Conservation (phyloP, 2,329 filamentous ascomycete genomes). For the Beauveria medogensis region DNA sequence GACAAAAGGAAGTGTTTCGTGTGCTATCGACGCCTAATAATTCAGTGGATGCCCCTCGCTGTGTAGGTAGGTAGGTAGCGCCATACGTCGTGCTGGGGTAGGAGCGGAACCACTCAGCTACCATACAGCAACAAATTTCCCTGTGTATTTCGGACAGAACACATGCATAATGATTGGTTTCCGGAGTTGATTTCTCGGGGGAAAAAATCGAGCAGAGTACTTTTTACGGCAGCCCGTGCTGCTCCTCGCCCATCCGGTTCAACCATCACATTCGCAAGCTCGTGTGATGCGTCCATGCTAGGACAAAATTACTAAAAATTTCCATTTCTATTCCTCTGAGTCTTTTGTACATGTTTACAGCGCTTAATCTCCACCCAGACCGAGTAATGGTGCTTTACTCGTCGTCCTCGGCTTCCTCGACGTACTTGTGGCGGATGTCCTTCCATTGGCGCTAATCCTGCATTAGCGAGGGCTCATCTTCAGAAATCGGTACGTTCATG, state of each 20-base stretch:
- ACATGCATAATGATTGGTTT: neutral
- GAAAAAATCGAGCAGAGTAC: neutral
- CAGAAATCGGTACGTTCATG: neutral
- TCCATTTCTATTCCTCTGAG: constrained; percentile 9
- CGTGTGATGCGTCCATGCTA: neutral
- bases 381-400: constrained; percentile 35
- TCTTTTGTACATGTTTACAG: constrained; percentile 17
- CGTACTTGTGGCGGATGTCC: constrained; percentile 89
- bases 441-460: constrained; percentile 88
- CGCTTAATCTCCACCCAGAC: neutral
- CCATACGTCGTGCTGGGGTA: neutral
- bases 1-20: neutral
- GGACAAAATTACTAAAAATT: constrained; percentile 4
- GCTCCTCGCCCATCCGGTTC: neutral
- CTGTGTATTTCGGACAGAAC: neutral
- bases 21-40: neutral
- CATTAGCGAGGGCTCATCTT: constrained; percentile 19
- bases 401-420: constrained; percentile 61
- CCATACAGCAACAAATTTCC: neutral
- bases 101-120: neutral
- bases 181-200: too few relatives aligned
- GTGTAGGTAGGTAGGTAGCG: neutral
- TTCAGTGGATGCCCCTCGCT: constrained; percentile 8
- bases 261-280: neutral
- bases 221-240: neutral